phyloP scores from a whole-genome alignment of 2,329 filamentous ascomycete species.

The Epichloe typhina region DNA sequence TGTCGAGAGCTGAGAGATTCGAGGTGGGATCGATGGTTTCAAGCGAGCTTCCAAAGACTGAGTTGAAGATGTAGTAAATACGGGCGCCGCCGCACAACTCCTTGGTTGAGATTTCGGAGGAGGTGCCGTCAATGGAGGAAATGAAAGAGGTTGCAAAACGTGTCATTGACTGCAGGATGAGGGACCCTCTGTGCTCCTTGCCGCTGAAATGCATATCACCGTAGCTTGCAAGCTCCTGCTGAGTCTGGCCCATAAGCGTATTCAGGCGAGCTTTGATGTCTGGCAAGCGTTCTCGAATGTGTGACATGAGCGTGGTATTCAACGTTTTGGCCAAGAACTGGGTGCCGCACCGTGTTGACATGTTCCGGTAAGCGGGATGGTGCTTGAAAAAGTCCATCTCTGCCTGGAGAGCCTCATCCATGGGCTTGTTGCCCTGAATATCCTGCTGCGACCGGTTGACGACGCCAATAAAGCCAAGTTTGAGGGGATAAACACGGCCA shows the following conservation, averaged over 20 bases:
- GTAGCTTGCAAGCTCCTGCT: slow-evolving; percentile 95
- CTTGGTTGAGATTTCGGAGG: slow-evolving; percentile 96
- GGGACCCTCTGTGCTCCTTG: slow-evolving; percentile 87
- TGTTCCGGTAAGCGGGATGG: slow-evolving; percentile 93
- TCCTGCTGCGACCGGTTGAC: slow-evolving; percentile 98
- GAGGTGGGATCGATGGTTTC: slow-evolving; percentile 93
- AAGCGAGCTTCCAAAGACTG: slow-evolving; percentile 90
- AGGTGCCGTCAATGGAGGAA: slow-evolving; percentile 95
- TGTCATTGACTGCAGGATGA: slow-evolving; percentile 96
- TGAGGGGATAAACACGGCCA: slow-evolving; percentile 88
- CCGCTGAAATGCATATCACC: slow-evolving; percentile 96
- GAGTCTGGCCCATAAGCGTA: slow-evolving; percentile 98
- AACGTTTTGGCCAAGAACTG: slow-evolving; percentile 89
- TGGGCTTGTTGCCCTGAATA: slow-evolving; percentile 90
- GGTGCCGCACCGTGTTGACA: slow-evolving; percentile 84
- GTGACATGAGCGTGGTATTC: slow-evolving; percentile 88
- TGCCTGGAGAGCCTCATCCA: slow-evolving; percentile 77
- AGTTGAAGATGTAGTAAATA: slow-evolving; percentile 99
- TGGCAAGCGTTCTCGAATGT: slow-evolving; percentile 88
- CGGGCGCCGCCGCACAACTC: slow-evolving; percentile 88
- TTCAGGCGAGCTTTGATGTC: slow-evolving; percentile 98
- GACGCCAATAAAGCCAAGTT: slow-evolving; percentile 94
- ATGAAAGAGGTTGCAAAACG: slow-evolving; percentile 97
- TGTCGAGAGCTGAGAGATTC: slow-evolving; percentile 88
- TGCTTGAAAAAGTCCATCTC: slow-evolving; percentile 95